phyloP scores from a whole-genome alignment of 2,329 filamentous ascomycete genomes.

The Pseudocercospora ulei region DNA sequence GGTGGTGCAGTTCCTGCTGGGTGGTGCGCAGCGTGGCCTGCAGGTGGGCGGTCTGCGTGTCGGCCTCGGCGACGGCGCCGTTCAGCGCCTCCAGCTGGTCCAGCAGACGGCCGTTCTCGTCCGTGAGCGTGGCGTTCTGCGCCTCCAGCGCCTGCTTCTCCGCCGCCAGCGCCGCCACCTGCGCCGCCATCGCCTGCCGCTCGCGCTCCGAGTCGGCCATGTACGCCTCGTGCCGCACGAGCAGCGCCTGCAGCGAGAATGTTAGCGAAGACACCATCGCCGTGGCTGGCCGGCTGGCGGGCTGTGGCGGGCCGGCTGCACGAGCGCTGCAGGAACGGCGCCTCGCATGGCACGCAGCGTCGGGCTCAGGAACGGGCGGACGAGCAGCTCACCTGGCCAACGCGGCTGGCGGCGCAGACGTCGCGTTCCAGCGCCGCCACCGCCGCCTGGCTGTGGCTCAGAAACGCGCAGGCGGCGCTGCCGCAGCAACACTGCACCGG shows the following conservation, averaged over 20 bases:
- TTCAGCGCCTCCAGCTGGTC: constrained; percentile 81
- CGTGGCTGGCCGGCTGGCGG: constrained; percentile 25
- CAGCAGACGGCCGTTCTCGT: constrained; percentile 72
- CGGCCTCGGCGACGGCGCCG: constrained; percentile 65
- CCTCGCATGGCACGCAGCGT: constrained; percentile 10
- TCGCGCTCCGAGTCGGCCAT: constrained; percentile 87
- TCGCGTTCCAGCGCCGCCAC: constrained; percentile 78
- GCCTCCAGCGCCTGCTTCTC: constrained; percentile 61
- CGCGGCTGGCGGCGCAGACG: constrained; percentile 71
- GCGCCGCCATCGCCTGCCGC: constrained; percentile 59
- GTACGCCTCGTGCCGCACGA: constrained; percentile 86
- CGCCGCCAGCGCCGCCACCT: constrained; percentile 64
- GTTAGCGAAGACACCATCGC: constrained; percentile 51
- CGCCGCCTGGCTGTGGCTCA: constrained; percentile 68
- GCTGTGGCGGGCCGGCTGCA: constrained; percentile 3
- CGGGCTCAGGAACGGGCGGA: constrained; percentile 36
- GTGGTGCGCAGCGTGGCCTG: constrained; percentile 67
- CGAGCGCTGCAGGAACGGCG: constrained; percentile 5
- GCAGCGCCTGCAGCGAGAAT: constrained; percentile 68
- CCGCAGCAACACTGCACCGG: constrained; percentile 67
- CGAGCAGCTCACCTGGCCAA: constrained; percentile 71
- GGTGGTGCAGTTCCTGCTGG: constrained; percentile 62
- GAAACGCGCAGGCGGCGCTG: constrained; percentile 63
- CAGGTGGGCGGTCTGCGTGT: constrained; percentile 65
- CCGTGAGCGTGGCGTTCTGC: constrained; percentile 65